Base-by-base conservation (phyloP, 176 grass and related monocot genomes). In the Paspalum vaginatum region DNA sequence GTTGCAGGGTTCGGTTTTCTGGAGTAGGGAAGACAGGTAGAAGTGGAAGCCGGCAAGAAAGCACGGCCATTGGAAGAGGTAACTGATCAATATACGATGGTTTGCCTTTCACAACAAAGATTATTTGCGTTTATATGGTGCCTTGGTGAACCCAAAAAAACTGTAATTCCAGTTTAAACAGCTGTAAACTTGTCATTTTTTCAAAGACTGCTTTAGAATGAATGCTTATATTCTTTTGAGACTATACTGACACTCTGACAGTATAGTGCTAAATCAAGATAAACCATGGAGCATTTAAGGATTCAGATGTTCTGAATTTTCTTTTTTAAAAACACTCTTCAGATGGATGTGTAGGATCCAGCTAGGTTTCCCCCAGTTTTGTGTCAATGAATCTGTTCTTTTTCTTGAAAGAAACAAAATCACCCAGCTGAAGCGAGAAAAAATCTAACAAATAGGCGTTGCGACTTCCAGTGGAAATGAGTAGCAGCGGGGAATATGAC, bases 381-480 rank as follows among this genome's bases (percentile, higher is more conserved):
- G 25, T 68, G 13, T 2, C 2, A 24, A 18, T 39, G 9, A 45
- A 63, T 0, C 1, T 1, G 27, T 50, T 60, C 58, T 56, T 44
- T 68, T 54, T 25, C 18, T 49, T 61, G 21, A 74, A 88, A 75
- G 61, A 53, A 80, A 48, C 21, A 25, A 24, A 76, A 18, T 8
- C n/a, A 69, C 51, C n/a, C 49, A 4, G 52, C 58, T 58, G 43
- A 40, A 57, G 47, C 52, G 11, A 64, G 55, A 58, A 52, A 52
- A 79, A 14, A 61, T 12, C 61, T 66, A 17, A 83, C 58, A 84
- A 70, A 82, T 7, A 84, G 25, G 25, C 11, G 48, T 25, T 70
- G 21, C 18, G 78, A 84, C 41, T 65, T 86, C 50, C 63, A 84
- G 82, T 39, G 1, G 58, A 75, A 79, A 93, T 91, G 90, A 78